Evolutionary conservation across 495 filamentous ascomycete species (phyloP), one percentile per base, ranked within the genome.

Genomic region (Penicillium ucsense): DNA sequence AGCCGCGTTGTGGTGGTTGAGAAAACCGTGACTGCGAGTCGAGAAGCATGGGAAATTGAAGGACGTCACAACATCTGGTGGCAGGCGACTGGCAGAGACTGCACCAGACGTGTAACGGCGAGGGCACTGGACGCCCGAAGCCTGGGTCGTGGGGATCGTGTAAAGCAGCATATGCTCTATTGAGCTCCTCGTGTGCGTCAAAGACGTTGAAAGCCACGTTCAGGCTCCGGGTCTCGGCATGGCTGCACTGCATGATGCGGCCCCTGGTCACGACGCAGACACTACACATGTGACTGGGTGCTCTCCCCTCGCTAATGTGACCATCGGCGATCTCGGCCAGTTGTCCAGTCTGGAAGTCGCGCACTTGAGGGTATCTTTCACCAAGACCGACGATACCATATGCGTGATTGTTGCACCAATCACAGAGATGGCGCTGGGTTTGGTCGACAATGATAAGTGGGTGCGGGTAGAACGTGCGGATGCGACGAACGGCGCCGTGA

Each of bases 391-490:
- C 11, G 6, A 54, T 47, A 0, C 52, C 52, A 20, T 48, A 54
- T 1, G 52, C 52, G 38, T 40, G 51, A 32, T 54, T 54, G 12
- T 47, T 20, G 28, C 52, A 54, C 52, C 52, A 54, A 32, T 54
- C 9, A 31, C 52, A 54, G 20, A 41, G 32, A 6, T 31, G 10
- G 9, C 3, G 28, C 11, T 32, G 34, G 8, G 11, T 8, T 10
- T 31, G n/a, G 11, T 35, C 27, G 5, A 47, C 30, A 11, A 53
- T 28, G 5, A 32, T 35, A 2, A 54, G 28, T 1, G 52, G 49
- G 20, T 47, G 48, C 8, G 40, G 38, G 12, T 51, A 37, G 8
- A 33, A 29, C 8, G 48, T 53, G 27, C 35, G 12, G 5, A 48
- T 35, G 5, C 50, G 50, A 31, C 41, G 20, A 6, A 20, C 5